phyloP scores from a whole-genome alignment of 345 rosid genomes.

The Reutealis trisperma region DNA sequence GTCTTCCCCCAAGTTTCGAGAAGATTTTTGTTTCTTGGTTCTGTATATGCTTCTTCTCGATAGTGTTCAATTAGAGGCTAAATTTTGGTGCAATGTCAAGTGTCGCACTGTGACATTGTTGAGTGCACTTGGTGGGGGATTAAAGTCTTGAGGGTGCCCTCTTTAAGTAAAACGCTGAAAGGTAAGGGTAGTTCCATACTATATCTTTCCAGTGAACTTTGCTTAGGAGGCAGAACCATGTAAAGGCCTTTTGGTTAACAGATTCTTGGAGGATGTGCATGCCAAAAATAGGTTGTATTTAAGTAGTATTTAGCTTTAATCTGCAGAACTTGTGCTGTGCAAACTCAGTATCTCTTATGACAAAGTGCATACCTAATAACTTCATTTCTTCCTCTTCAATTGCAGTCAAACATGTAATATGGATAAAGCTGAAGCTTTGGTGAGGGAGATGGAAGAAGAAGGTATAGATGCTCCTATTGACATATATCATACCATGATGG shows the following conservation, averaged over 20 bases:
- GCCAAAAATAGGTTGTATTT: background rate
- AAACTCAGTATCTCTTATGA: background rate
- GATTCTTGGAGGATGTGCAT: slow-evolving; percentile 1
- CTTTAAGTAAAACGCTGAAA: too few relatives aligned
- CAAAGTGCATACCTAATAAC: slow-evolving; percentile 9
- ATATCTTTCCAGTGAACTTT: background rate
- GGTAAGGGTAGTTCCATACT: too few relatives aligned
- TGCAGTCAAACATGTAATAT: slow-evolving; percentile 74
- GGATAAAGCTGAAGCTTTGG: slow-evolving; percentile 83
- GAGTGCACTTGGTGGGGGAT: too few relatives aligned
- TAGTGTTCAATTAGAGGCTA: too few relatives aligned
- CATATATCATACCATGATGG: slow-evolving; percentile 97
- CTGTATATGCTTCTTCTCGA: too few relatives aligned
- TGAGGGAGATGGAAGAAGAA: slow-evolving; percentile 95
- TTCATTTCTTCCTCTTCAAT: slow-evolving; percentile 18
- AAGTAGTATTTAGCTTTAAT: too few relatives aligned
- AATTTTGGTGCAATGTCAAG: too few relatives aligned
- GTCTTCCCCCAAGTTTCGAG: background rate
- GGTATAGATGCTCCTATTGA: slow-evolving; percentile 93
- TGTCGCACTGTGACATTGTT: too few relatives aligned
- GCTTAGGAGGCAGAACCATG: background rate
- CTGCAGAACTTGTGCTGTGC: background rate
- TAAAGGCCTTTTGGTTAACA: slow-evolving; percentile 5
- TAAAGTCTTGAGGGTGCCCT: too few relatives aligned
- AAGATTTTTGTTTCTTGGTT: background rate